phyloP scores from a whole-genome alignment of 495 filamentous ascomycete genomes.

The Thermothielavioides terrestris region DNA sequence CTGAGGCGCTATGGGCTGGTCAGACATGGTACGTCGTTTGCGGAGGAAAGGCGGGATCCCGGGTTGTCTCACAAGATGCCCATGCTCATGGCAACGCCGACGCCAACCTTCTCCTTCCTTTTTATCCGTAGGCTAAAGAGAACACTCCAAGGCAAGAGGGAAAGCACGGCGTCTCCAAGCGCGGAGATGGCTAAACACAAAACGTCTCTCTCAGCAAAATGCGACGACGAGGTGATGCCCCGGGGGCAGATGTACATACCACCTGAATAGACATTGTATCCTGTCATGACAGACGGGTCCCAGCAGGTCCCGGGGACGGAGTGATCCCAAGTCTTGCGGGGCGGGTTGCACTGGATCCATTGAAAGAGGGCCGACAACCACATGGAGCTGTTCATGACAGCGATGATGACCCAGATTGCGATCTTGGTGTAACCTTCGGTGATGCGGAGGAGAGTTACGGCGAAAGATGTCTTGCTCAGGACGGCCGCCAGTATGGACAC shows the following conservation, averaged over 20 bases:
- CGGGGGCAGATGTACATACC: neutral
- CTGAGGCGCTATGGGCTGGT: neutral
- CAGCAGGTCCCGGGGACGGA: conserved; percentile 11
- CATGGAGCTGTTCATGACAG: conserved; percentile 24
- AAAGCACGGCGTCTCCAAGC: conserved; percentile 29
- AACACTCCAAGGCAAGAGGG: conserved; percentile 29
- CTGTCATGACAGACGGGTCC: conserved; percentile 5
- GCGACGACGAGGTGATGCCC: neutral
- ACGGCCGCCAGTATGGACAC: conserved; percentile 22
- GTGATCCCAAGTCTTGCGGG: conserved; percentile 17
- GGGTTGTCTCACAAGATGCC: conserved; percentile 28
- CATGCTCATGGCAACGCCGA: conserved; percentile 34
- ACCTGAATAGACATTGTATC: conserved; percentile 6
- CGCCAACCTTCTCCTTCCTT: conserved; percentile 30
- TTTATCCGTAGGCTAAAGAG: conserved; percentile 28
- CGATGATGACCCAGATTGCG: conserved; percentile 21
- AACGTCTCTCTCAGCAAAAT: neutral
- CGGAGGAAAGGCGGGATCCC: neutral
- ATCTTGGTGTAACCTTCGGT: conserved; percentile 12
- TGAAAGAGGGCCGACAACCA: conserved; percentile 11
- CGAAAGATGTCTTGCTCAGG: conserved; percentile 34
- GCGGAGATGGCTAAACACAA: conserved; percentile 27
- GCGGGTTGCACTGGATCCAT: conserved; percentile 25
- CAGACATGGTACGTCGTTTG: neutral
- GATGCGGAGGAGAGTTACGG: conserved; percentile 26